Evolutionary conservation across 495 filamentous ascomycete genomes (phyloP), one percentile per base, ranked within the genome.

Genomic region (Arthonia radiata): DNA sequence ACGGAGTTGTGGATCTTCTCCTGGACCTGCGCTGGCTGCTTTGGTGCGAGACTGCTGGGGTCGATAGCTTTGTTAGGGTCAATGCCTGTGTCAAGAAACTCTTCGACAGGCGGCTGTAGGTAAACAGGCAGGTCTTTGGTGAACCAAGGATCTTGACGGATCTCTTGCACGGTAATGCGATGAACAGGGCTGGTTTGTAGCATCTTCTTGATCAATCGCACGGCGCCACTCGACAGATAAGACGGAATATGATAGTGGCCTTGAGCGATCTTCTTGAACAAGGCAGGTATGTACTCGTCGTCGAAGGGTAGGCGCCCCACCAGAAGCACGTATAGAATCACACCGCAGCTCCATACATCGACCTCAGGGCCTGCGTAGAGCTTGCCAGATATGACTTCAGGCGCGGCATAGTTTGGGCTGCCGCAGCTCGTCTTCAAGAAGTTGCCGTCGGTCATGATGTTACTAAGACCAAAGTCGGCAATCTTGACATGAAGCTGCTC

Each of bases 381-480:
- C 57, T 94, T 97, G 9, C 86, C 86, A 24, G 77, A 81, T 38
- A 97, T 97, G 34, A 97, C 86, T 46, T 97, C 86, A 2, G 86
- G 86, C 3, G 86, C 86, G 12, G 86, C 86, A 47, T 97, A 97
- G 47, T 97, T 97, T 11, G 86, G 86, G 37, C 81, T 92, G 29
- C 86, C 86, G 45, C 86, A 97, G 50, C 81, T 92, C 0, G 86
- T 97, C 52, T 92, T 93, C 38, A 97, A 64, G 47, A 97, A 97
- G 42, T 94, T 97, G 5, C 86, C 86, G 40, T 97, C 86, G 5
- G 86, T 93, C 83, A 97, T 94, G 48, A 97, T 94, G 42, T 97
- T 97, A 53, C 83, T 93, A 28, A 97, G 54, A 29, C 86, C 86
- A 38, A 97, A 97, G 53, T 97, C 86, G 28, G 86, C 86, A 47